Base-by-base conservation (phyloP, 1,139 yeast species). In the Saccharomyces pastorianus region DNA sequence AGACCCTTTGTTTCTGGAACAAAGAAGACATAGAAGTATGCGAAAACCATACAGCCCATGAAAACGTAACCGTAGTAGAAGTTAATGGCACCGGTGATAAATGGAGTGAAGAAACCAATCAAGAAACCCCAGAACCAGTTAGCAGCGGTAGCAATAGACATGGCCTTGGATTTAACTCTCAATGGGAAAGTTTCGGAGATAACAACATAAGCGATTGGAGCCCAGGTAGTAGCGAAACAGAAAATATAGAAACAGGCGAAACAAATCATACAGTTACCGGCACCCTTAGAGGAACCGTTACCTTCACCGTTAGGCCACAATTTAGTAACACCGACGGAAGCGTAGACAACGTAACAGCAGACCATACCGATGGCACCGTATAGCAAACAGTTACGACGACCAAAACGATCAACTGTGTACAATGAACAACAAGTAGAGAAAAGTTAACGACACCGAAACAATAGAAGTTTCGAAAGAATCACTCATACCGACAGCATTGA, bases 161-260 rank as follows among this genome's bases (percentile, higher is more conserved):
- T 84, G 59, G 84, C 88, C 75, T 85, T 84, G 48, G 88, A 78
- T 72, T 87, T 82, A 65, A 85, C 81, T 73, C 90, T 80, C 62
- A 85, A 78, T 67, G 95, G 91, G 74, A 81, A 86, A 57, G 84
- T 76, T 73, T 87, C 95, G 41, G 90, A 81, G 51, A 81, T 78
- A 65, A 85, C 81, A 59, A 84, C 83, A 74, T 76, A 87, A 53
- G 83, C 84, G 66, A 84, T 80, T 64, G 95, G 91, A 59, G 90
- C 95, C 95, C 95, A 86, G 26, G 93, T 82, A 51, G 84, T 76
- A 53, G 95, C 93, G 68, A 86, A 87, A 75, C 80, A 83, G 79
- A 84, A 83, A 60, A 88, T 84, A 77, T 78, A 87, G 66, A 86
- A 73, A 74, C 90, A 84, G 46, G 91, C 81, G 61, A 86, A 77